Base-by-base conservation (phyloP, 2,329 filamentous ascomycete species). In the Hypoxylon sp. region DNA sequence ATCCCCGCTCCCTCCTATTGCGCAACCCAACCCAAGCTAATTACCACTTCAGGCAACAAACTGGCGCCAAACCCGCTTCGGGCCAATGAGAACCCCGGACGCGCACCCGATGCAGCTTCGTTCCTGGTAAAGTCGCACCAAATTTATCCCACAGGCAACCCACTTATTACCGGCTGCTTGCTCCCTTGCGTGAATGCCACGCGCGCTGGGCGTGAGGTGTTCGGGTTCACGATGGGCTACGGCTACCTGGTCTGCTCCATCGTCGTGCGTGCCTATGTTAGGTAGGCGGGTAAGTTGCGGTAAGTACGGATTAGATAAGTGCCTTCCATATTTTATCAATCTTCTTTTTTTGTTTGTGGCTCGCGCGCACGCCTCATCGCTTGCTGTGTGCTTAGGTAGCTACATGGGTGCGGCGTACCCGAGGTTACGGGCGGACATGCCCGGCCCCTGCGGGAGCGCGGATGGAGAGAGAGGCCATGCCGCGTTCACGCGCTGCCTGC, bases 31-130 rank as follows among this genome's bases (percentile, higher is more conserved):
- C 50, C 50, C 44, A 58, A 59, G 33, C 45, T 56, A 56, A 64
- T 66, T 68, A 42, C 69, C 55, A 42, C 16, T 68, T 69, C 40
- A 62, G 67, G 69, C 61, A 68, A 67, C 36, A 18, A 1, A 30
- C 18, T 11, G 40, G 53, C 58, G 68, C 63, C 61, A 70, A 67
- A 56, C 36, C 36, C 16, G 30, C 8, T 1, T 3, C 16, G 2
- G 26, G 45, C 65, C 61, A 67, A 67, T 49, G 24, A 56, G n/a
- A 18, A 14, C 14, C 50, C 32, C 28, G 18, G 58, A 9, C 14
- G 7, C n/a, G 22, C 14, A 28, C 12, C 33, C 46, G 12, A 16
- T 16, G 20, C 30, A n/a, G 16, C 16, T 20, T 36, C 14, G 30
- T 33, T 24, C 42, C 26, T 24, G 50, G 33, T 42, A 46, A 28